A percentile compares a stretch with the other conserved stretches of the same genome.
phyloP scores from a whole-genome alignment of 1,284 basidiomycete species.

The Schizophyllum amplum region DNA sequence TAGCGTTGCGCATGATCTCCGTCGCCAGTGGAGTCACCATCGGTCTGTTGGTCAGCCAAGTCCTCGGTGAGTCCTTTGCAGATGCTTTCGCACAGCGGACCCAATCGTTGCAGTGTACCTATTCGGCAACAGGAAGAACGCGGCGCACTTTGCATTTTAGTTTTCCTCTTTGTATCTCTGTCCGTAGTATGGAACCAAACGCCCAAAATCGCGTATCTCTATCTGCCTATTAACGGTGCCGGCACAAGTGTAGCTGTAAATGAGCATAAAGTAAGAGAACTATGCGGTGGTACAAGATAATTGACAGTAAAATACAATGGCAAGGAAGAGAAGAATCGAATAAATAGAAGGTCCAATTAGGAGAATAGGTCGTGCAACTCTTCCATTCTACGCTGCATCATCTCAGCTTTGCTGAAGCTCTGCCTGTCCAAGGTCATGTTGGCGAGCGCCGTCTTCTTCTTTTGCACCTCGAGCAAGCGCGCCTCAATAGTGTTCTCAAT shows the following conservation, averaged over 20 bases:
- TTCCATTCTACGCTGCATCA: slow-evolving; percentile 77
- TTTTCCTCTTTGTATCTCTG: slow-evolving; percentile 3
- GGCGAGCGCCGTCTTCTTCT: slow-evolving; percentile 89
- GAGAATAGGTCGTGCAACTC: slow-evolving; percentile 69
- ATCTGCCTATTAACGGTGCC: neutral
- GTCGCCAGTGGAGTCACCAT: slow-evolving; percentile 85
- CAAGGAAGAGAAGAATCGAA: neutral
- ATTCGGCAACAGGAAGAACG: slow-evolving; percentile 66
- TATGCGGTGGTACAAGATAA: slow-evolving; percentile 1
- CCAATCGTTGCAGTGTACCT: slow-evolving; percentile 65
- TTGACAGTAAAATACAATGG: neutral
- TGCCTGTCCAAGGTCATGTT: slow-evolving; percentile 77
- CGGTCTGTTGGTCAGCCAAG: slow-evolving; percentile 74
- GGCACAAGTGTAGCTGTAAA: slow-evolving; percentile 1
- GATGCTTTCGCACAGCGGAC: no score
- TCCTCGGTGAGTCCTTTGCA: slow-evolving; percentile 34
- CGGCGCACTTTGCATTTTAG: slow-evolving; percentile 72
- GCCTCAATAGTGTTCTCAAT: slow-evolving; percentile 93
- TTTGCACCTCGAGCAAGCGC: slow-evolving; percentile 82
- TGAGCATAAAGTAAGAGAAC: slow-evolving; percentile 1
- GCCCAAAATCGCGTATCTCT: slow-evolving; percentile 12
- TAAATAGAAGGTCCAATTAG: slow-evolving; percentile 12
- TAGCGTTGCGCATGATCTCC: slow-evolving; percentile 73
- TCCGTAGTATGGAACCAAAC: slow-evolving; percentile 7
- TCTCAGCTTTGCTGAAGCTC: slow-evolving; percentile 74